phyloP scores from a whole-genome alignment of 73 alveolate species.

The Paramecium sexaurelia region DNA sequence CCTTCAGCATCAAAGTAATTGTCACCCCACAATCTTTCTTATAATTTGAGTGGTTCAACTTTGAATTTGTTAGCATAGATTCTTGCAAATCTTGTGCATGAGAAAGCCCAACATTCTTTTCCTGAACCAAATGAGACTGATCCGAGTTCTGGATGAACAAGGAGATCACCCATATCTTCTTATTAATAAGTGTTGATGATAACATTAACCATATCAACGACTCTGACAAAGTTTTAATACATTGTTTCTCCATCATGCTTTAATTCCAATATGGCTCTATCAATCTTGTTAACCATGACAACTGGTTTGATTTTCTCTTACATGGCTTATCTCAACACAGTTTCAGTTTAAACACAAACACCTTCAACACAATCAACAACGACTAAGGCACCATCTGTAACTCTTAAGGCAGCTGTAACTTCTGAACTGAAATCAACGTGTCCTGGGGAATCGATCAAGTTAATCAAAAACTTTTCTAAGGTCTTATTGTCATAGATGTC shows the following conservation, averaged over 20 bases:
- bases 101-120: slow-evolving; percentile 98
- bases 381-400: slow-evolving; percentile 99
- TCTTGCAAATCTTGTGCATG: slow-evolving; percentile 96
- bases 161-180: slow-evolving; percentile 86
- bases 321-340: slow-evolving; percentile 97
- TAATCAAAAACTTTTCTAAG: slow-evolving; percentile 83
- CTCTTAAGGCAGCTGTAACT: slow-evolving; percentile 98
- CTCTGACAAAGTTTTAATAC: slow-evolving; percentile 90
- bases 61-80: slow-evolving; percentile 92
- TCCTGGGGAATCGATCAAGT: slow-evolving; percentile 99
- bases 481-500: slow-evolving; percentile 74
- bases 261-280: slow-evolving; percentile 89
- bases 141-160: slow-evolving; percentile 90
- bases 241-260: slow-evolving; percentile 93
- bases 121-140: slow-evolving; percentile 99
- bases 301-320: slow-evolving; percentile 98
- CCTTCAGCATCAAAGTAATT: slow-evolving; percentile 96
- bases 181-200: slow-evolving; percentile 92
- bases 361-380: slow-evolving; percentile 99
- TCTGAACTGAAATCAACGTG: slow-evolving; percentile 99
- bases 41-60: slow-evolving; percentile 91
- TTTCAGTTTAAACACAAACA: slow-evolving; percentile 97
- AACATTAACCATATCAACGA: slow-evolving; percentile 97
- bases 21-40: slow-evolving; percentile 99
- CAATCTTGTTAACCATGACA: slow-evolving; percentile 97